These are phyloP conservation scores for Oryza australiensis DNA, from an alignment of 176 grass and related monocot genomes.

Conservation along the genomic window DNA sequence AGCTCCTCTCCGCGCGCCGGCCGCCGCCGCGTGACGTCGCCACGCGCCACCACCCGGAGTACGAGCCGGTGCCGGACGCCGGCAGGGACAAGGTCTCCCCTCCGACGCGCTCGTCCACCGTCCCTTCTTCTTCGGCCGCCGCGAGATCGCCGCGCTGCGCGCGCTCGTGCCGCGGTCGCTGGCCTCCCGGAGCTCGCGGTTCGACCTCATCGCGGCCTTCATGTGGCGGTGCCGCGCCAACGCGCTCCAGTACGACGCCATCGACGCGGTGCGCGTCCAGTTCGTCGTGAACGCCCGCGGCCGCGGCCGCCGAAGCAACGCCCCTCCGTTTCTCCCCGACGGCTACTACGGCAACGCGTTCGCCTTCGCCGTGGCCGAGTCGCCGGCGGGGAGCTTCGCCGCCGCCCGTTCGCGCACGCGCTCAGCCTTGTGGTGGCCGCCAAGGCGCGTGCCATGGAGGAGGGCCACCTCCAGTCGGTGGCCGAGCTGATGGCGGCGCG, in stretches of 20 bases:
- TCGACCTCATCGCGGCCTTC: constrained; percentile 43
- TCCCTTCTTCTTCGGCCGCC: neutral
- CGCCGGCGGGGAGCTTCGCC: neutral
- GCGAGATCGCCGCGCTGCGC: neutral
- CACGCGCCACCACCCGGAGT: constrained; percentile 39
- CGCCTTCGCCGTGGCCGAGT: neutral
- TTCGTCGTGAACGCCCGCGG: constrained; percentile 36
- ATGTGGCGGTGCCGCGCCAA: constrained; percentile 40
- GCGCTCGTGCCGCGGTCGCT: neutral
- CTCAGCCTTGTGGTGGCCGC: neutral
- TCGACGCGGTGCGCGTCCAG: neutral
- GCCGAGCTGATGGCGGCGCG: neutral
- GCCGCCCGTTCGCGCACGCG: neutral
- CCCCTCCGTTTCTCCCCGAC: neutral
- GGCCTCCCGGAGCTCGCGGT: neutral
- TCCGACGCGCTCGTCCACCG: neutral
- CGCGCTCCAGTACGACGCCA: constrained; percentile 27
- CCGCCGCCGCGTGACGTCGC: neutral
- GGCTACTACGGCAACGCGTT: constrained; percentile 51
- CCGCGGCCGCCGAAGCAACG: neutral
- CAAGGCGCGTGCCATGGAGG: neutral
- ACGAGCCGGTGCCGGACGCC: constrained; percentile 1
- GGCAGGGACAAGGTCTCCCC: neutral
- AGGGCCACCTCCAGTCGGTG: neutral
- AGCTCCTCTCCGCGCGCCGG: constrained; percentile 17